Base-by-base conservation (phyloP, 1,139 yeast genomes). In the Komagataea norvegica region DNA sequence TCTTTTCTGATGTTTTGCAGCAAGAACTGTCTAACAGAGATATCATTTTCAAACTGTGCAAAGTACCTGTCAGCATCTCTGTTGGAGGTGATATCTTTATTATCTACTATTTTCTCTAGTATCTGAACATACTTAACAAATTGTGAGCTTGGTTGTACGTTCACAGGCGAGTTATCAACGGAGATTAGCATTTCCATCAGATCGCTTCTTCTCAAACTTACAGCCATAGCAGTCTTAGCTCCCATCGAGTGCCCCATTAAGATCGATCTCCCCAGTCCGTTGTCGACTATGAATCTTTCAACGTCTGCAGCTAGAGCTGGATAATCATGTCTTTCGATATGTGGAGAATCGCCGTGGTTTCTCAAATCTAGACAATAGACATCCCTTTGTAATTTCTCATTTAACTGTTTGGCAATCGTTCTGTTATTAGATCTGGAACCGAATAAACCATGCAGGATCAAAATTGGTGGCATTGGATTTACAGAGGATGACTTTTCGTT, bases 171-270 rank as follows among this genome's bases (percentile, higher is more conserved):
- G 58, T 88, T 91, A 55, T 91, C 98, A 5, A 91, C 95, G 4
- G 91, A 66, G 6, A 91, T 74, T 31, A 88, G 52, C 64, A 79
- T 71, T 24, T 74, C 67, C 4, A 82, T 79, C 17, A 80, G 51
- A 1, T 76, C 73, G 0, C 94, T 94, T 18, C 75, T 67, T 36
- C 87, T 68, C 44, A 91, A 65, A 0, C 89, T 81, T 5, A 85
- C 67, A 0, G 91, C 87, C 97, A 91, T 89, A 4, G 84, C 96
- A 0, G 89, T 74, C 55, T 91, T 91, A 8, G 96, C 97, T 6
- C 98, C 98, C 96, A 91, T 88, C 0, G 96, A 88, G 60, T 89
- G 97, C 1, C 98, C 98, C 19, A 91, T 68, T 17, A 91, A 48
- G 15, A 86, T 75, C 0, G 93, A 85, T 28, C 50, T 47, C 8